Conservation (phyloP, 1,284 basidiomycete species). For the Ceratobasidium sp. region DNA sequence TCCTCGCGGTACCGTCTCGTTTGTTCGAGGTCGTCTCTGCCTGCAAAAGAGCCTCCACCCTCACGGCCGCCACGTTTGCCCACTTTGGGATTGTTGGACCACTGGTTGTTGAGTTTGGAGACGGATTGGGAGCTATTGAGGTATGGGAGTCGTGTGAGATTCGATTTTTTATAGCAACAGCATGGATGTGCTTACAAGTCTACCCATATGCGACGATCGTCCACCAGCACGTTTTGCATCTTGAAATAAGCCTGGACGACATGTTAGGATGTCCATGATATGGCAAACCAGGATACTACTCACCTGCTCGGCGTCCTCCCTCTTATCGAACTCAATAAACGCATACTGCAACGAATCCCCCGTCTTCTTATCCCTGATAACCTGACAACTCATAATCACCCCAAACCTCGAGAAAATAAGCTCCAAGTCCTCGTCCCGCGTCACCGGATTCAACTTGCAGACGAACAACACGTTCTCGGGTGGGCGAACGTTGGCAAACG, state of each 20-base stretch:
- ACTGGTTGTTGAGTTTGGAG: slow-evolving; percentile 71
- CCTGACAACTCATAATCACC: slow-evolving; percentile 94
- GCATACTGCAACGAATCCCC: slow-evolving; percentile 98
- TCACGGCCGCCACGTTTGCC: slow-evolving; percentile 56
- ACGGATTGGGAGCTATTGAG: slow-evolving; percentile 87
- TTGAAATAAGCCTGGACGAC: slow-evolving; percentile 93
- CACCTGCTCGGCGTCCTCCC: slow-evolving; percentile 92
- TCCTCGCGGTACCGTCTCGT: slow-evolving; percentile 72
- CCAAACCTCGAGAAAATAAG: slow-evolving; percentile 98
- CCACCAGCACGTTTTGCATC: slow-evolving; percentile 99
- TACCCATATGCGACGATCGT: slow-evolving; percentile 98
- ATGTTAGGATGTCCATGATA: slow-evolving; percentile 10
- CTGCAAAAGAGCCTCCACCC: slow-evolving; percentile 64
- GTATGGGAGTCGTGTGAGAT: slow-evolving; percentile 33
- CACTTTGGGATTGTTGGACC: slow-evolving; percentile 77
- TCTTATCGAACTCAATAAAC: slow-evolving; percentile 97
- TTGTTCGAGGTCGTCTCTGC: slow-evolving; percentile 75
- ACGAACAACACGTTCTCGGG: slow-evolving; percentile 99
- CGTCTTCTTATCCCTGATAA: slow-evolving; percentile 94
- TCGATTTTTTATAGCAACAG: background rate
- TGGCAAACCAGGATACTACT: slow-evolving; percentile 44
- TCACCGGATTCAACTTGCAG: slow-evolving; percentile 97
- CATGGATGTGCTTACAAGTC: slow-evolving; percentile 75
- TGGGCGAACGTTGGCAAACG: slow-evolving; percentile 96
- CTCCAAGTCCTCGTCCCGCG: slow-evolving; percentile 94